phyloP scores from a whole-genome alignment of 116 monocot species.

The Iris pallida region DNA sequence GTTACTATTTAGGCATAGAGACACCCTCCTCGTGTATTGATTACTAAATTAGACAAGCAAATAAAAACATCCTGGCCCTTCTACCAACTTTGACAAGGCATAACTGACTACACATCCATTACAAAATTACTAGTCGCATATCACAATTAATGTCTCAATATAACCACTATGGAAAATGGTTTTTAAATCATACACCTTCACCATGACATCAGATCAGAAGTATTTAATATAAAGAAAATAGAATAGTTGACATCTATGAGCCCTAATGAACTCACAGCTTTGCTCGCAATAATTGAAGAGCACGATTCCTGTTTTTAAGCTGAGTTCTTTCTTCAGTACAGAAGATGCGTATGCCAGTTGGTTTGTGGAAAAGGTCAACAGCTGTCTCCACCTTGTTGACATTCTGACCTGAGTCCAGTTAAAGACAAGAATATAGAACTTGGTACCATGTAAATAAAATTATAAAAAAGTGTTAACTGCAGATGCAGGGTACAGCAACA shows the following conservation, averaged over 20 bases:
- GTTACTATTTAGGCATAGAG: too few relatives aligned
- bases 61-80: too few relatives aligned
- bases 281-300: slow-evolving; percentile 84
- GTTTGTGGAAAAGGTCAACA: slow-evolving; percentile 88
- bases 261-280: slow-evolving; percentile 61
- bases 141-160: too few relatives aligned
- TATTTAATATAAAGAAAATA: not conserved
- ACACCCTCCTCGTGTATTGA: too few relatives aligned
- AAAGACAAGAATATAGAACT: not conserved
- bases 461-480: not conserved
- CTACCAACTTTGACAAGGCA: too few relatives aligned
- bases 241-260: not conserved
- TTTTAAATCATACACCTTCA: not conserved
- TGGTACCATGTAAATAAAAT: not conserved
- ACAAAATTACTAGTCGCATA: too few relatives aligned
- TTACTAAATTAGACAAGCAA: too few relatives aligned
- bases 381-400: slow-evolving; percentile 99
- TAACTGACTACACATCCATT: too few relatives aligned
- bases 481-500: not conserved
- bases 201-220: not conserved
- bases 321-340: slow-evolving; percentile 98
- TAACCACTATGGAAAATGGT: too few relatives aligned
- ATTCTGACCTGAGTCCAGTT: slow-evolving; percentile 74
- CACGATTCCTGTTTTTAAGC: slow-evolving; percentile 67
- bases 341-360: slow-evolving; percentile 91